Percentiles rank a stretch among this genome's conserved stretches.
phyloP scores from a whole-genome alignment of 306 rosid genomes.

The Mucuna pruriens region DNA sequence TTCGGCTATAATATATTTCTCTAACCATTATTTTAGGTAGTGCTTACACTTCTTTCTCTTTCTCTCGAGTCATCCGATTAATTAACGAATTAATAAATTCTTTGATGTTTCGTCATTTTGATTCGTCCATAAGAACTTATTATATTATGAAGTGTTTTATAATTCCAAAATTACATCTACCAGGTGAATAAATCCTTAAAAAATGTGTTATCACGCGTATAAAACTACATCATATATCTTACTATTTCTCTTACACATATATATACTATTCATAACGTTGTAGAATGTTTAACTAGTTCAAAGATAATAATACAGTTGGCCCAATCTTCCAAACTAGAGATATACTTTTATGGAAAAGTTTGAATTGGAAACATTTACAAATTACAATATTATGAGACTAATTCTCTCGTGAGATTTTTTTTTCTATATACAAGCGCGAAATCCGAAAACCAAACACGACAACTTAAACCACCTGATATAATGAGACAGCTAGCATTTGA shows the following conservation, averaged over 20 bases:
- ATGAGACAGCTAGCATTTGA: constrained; percentile 1
- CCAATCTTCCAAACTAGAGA: too few species aligned
- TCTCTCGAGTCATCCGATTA: not conserved
- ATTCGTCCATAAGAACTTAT: not conserved
- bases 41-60: not conserved
- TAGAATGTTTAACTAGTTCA: constrained; percentile 1
- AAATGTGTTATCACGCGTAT: not conserved
- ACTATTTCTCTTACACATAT: not conserved
- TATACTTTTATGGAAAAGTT: too few species aligned
- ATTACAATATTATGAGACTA: too few species aligned
- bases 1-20: not conserved
- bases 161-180: not conserved
- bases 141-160: not conserved
- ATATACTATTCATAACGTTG: not conserved
- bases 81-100: not conserved
- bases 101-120: not conserved
- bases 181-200: not conserved
- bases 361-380: too few species aligned
- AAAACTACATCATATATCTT: not conserved
- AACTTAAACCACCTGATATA: not conserved
- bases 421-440: not conserved
- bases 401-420: not conserved
- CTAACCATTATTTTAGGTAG: not conserved
- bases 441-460: not conserved
- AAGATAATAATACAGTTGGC: not conserved